phyloP scores from a whole-genome alignment of 768 basidiomycete species.

The Gymnopilus junonius region DNA sequence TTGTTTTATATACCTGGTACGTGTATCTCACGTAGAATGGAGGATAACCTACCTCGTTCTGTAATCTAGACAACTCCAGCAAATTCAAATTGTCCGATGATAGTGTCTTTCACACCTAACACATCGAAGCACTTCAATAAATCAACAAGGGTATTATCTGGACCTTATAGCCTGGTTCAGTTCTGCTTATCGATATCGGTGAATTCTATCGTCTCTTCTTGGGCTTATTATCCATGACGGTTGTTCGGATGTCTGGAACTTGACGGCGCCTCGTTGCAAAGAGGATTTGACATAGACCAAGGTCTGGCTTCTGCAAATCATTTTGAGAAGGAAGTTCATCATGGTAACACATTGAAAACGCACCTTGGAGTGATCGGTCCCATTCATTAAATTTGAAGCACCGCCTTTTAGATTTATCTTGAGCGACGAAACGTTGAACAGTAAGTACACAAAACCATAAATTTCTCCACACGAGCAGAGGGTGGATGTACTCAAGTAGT shows the following conservation, averaged over 20 bases:
- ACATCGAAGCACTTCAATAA: not conserved
- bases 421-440: not conserved
- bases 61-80: not conserved
- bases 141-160: not conserved
- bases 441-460: not conserved
- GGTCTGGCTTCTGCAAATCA: not conserved
- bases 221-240: not conserved
- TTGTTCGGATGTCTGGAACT: not conserved
- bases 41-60: too few species aligned
- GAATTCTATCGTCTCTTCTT: not conserved
- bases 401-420: not conserved
- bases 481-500: too few species aligned
- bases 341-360: conserved; percentile 2
- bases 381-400: not conserved
- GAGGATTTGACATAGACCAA: not conserved
- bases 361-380: not conserved
- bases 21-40: not conserved
- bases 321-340: not conserved
- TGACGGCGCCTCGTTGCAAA: not conserved
- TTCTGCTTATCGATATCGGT: not conserved
- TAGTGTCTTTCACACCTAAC: not conserved
- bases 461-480: too few species aligned
- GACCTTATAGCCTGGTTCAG: not conserved
- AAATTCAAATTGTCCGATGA: not conserved
- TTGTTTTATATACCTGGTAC: not conserved